phyloP scores from a whole-genome alignment of 192 early-diverging fungal species.

The Nowakowskiella sp. region DNA sequence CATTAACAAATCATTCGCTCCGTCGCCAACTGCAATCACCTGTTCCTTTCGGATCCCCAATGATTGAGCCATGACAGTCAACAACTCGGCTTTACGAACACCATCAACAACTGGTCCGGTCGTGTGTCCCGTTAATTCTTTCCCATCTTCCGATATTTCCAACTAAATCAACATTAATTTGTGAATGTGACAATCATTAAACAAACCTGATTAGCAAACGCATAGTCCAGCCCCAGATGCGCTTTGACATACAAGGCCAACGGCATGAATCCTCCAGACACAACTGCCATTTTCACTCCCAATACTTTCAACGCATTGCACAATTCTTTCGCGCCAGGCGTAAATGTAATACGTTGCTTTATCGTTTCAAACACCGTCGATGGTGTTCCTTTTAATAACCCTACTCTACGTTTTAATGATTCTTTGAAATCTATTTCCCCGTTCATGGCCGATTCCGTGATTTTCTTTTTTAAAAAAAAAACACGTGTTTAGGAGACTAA shows the following conservation, averaged over 20 bases:
- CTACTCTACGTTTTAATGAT: slow-evolving; percentile 78
- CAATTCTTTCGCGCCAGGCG: slow-evolving; percentile 81
- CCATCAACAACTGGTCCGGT: slow-evolving; percentile 87
- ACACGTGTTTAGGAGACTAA: slow-evolving; percentile 1
- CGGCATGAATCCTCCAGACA: slow-evolving; percentile 94
- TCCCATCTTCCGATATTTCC: slow-evolving; percentile 75
- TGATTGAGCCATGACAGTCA: slow-evolving; percentile 93
- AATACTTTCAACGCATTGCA: slow-evolving; percentile 84
- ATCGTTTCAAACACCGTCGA: slow-evolving; percentile 73
- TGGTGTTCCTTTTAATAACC: slow-evolving; percentile 79
- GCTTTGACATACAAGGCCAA: slow-evolving; percentile 85
- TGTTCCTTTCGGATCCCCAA: slow-evolving; percentile 80
- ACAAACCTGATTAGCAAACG: slow-evolving; percentile 84
- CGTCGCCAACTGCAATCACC: slow-evolving; percentile 96
- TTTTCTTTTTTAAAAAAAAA: slow-evolving; percentile 42
- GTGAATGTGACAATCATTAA: background rate
- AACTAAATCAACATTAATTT: slow-evolving; percentile 43
- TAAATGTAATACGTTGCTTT: slow-evolving; percentile 68
- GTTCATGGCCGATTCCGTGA: slow-evolving; percentile 85
- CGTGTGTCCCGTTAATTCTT: slow-evolving; percentile 76
- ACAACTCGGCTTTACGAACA: slow-evolving; percentile 83
- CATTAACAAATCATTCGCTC: slow-evolving; percentile 97
- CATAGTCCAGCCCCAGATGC: slow-evolving; percentile 88
- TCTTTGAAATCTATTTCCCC: slow-evolving; percentile 98
- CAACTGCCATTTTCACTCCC: slow-evolving; percentile 93